A percentile compares a stretch with the other conserved stretches of the same genome.
Evolutionary conservation across 768 basidiomycete genomes (phyloP).

Genomic region (Phlegmacium glaucopus): DNA sequence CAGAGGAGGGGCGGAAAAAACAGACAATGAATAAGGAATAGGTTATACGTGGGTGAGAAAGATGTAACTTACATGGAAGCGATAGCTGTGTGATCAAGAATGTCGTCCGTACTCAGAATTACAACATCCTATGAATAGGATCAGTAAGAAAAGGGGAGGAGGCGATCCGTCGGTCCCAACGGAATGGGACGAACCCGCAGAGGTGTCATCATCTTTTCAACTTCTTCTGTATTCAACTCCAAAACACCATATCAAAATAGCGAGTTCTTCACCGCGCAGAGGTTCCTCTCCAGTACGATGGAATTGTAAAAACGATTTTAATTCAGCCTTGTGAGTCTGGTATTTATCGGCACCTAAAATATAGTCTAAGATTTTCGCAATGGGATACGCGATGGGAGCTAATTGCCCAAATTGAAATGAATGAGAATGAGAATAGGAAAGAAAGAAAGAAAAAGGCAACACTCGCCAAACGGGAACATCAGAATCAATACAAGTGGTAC

Average conservation of each 20-base stretch:
- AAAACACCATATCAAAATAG: slow-evolving; percentile 77
- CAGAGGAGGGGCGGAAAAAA: not conserved
- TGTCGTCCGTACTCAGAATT: slow-evolving; percentile 70
- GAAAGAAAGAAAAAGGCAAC: slow-evolving; percentile 23
- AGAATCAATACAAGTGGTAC: slow-evolving; percentile 69
- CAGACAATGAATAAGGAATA: not conserved
- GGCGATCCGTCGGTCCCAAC: not conserved
- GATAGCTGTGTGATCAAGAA: slow-evolving; percentile 75
- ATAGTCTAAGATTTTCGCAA: slow-evolving; percentile 77
- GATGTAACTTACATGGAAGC: slow-evolving; percentile 54
- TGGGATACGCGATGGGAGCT: slow-evolving; percentile 82
- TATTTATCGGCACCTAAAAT: slow-evolving; percentile 73
- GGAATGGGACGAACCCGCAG: slow-evolving; percentile 48
- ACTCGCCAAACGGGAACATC: slow-evolving; percentile 60
- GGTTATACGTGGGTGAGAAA: not conserved
- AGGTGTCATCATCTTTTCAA: slow-evolving; percentile 79
- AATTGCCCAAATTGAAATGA: not conserved
- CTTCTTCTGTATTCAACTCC: slow-evolving; percentile 72
- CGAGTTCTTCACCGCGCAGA: slow-evolving; percentile 76
- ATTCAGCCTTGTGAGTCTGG: slow-evolving; percentile 74
- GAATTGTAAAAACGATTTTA: slow-evolving; percentile 77
- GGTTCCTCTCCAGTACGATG: slow-evolving; percentile 76
- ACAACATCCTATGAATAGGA: slow-evolving; percentile 63
- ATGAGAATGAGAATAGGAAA: slow-evolving; percentile 14
- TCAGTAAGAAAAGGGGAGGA: not conserved